Percentiles rank a stretch among this genome's conserved stretches.
Conservation (phyloP, 1,139 yeast genomes). For the Citeromyces hawaiiensis region DNA sequence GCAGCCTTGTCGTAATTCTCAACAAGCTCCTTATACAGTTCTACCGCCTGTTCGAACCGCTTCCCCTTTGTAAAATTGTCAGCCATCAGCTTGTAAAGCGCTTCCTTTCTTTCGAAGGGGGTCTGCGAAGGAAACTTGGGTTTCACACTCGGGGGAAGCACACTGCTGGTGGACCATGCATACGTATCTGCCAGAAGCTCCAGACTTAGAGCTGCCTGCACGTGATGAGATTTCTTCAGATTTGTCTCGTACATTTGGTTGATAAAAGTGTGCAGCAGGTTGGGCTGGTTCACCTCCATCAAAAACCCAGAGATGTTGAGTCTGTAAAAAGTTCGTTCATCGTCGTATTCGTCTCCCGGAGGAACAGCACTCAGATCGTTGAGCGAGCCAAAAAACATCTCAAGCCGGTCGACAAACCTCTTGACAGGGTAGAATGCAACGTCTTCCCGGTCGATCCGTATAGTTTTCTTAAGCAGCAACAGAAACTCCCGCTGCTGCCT, state of each 20-base stretch:
- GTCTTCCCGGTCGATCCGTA: constrained; percentile 52
- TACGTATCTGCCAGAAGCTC: constrained; percentile 70
- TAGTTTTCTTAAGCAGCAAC: constrained; percentile 33
- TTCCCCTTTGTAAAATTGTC: constrained; percentile 59
- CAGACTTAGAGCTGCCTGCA: constrained; percentile 76
- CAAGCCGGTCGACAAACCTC: constrained; percentile 39
- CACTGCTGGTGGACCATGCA: constrained; percentile 55
- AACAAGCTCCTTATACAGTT: constrained; percentile 63
- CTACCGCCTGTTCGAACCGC: constrained; percentile 66
- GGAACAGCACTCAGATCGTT: constrained; percentile 67
- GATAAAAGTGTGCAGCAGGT: constrained; percentile 65
- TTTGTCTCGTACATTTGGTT: constrained; percentile 63
- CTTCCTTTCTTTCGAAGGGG: constrained; percentile 72
- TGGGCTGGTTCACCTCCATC: constrained; percentile 71
- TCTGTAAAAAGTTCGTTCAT: constrained; percentile 73
- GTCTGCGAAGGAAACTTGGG: constrained; percentile 73
- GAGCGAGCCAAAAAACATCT: constrained; percentile 53
- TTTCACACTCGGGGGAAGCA: constrained; percentile 41
- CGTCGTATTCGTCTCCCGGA: constrained; percentile 72
- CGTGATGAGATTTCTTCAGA: constrained; percentile 44
- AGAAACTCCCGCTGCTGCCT: constrained; percentile 43
- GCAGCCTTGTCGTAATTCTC: constrained; percentile 54
- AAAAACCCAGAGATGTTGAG: constrained; percentile 67
- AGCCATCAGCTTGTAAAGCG: constrained; percentile 60
- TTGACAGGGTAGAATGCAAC: constrained; percentile 43